phyloP scores from a whole-genome alignment of 345 rosid genomes.

The Populus pruinosa region DNA sequence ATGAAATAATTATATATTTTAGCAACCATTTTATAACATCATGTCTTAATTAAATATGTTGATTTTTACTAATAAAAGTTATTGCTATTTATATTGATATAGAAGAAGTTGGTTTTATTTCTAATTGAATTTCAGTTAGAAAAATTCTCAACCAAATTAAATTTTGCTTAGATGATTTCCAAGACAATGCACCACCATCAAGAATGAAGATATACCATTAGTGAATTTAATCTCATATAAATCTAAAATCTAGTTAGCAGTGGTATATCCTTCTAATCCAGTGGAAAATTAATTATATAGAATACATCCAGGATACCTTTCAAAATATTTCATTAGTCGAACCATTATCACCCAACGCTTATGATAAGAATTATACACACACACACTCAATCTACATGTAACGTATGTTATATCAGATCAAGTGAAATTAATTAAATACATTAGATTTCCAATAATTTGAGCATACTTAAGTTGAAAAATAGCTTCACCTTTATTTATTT shows the following conservation, averaged over 20 bases:
- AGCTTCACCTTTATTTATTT: neutral
- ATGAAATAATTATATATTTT: no score
- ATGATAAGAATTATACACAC: neutral
- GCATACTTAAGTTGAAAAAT: neutral
- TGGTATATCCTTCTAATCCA: neutral
- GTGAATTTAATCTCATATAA: neutral
- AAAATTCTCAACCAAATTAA: neutral
- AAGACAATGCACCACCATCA: neutral
- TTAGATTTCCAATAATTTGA: no score
- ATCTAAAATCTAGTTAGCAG: neutral
- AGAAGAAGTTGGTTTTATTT: no score
- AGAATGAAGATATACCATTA: neutral
- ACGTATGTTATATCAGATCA: fast-evolving
- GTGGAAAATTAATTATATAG: neutral
- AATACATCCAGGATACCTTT: neutral
- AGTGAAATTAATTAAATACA: no score
- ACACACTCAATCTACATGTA: no score
- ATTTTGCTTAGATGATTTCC: neutral
- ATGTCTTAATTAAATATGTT: no score
- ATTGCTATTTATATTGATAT: no score
- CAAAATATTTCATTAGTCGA: neutral
- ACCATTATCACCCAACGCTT: neutral
- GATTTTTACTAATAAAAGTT: no score
- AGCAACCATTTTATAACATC: no score
- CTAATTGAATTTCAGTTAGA: neutral